phyloP scores from a whole-genome alignment of 257 asterid species.

The Nicotiana attenuata region DNA sequence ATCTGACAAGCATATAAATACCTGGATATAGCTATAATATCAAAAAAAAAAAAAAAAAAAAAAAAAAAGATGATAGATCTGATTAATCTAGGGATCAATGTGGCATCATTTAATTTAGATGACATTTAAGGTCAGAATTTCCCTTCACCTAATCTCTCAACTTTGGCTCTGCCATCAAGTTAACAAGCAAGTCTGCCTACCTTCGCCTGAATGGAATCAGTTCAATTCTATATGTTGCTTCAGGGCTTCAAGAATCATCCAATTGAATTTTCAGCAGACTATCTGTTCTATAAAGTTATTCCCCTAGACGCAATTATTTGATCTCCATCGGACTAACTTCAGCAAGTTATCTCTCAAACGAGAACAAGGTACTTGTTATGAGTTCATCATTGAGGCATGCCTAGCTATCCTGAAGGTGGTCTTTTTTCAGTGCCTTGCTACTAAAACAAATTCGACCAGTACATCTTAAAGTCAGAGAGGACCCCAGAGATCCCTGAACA shows the following conservation, averaged over 20 bases:
- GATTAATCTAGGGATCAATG: background rate
- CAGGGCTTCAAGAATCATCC: background rate
- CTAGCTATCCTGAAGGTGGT: background rate
- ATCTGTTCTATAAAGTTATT: background rate
- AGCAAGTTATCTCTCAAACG: background rate
- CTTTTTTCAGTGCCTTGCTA: background rate
- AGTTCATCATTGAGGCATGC: background rate
- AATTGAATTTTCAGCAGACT: background rate
- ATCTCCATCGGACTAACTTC: background rate
- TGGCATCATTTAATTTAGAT: background rate
- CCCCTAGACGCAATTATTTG: background rate
- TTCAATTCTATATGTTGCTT: background rate
- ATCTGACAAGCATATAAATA: background rate
- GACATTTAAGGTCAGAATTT: conserved; percentile 2
- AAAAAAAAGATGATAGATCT: background rate
- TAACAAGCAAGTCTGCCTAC: too few species aligned
- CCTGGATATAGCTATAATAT: background rate
- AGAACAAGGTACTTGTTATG: background rate
- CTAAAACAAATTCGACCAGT: background rate
- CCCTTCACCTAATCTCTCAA: background rate
- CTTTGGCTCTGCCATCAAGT: background rate
- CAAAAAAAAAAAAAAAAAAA: too few species aligned
- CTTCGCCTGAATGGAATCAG: background rate
- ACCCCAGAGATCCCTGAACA: background rate
- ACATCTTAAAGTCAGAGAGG: background rate